A percentile compares a stretch with the other conserved stretches of the same genome.
These are phyloP conservation scores for Debaryomyces hansenii DNA, from an alignment of 805 yeast genomes.

Conservation along the genomic window DNA sequence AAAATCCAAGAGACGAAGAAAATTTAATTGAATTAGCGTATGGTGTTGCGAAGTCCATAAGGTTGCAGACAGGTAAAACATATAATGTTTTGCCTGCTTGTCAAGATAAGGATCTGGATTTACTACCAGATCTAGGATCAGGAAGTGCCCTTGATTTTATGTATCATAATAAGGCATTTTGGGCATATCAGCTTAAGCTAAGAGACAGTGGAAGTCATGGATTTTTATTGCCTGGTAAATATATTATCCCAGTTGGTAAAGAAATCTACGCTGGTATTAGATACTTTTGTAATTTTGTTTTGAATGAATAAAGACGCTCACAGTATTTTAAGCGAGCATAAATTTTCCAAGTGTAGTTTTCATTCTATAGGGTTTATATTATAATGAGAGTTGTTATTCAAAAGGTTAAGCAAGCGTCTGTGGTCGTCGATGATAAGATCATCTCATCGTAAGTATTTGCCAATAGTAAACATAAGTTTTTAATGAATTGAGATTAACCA, in stretches of 20 bases:
- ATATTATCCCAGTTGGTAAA: conserved; percentile 72
- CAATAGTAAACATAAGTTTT: not conserved
- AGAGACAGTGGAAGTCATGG: conserved; percentile 85
- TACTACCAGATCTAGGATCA: conserved; percentile 71
- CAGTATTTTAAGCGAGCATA: not conserved
- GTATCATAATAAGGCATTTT: conserved; percentile 78
- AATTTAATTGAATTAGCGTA: conserved; percentile 78
- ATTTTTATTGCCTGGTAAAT: conserved; percentile 69
- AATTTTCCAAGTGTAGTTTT: not conserved
- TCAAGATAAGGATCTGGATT: conserved; percentile 71
- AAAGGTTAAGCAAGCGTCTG: conserved; percentile 85
- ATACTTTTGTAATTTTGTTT: conserved; percentile 52
- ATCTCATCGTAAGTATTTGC: conserved; percentile 54
- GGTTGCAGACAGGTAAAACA: conserved; percentile 59
- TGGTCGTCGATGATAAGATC: conserved; percentile 69
- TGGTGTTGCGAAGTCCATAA: conserved; percentile 73
- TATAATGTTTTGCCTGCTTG: conserved; percentile 79
- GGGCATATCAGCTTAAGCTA: conserved; percentile 83
- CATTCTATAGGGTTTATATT: not conserved
- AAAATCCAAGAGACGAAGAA: conserved; percentile 75
- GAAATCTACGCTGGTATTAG: conserved; percentile 70
- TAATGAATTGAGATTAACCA: not conserved
- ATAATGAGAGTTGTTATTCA: conserved; percentile 88
- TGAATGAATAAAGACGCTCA: conserved; percentile 20
- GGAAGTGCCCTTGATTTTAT: conserved; percentile 81